Evolutionary conservation across 768 basidiomycete species (phyloP).

Genomic region (Gyrodon lividus): DNA sequence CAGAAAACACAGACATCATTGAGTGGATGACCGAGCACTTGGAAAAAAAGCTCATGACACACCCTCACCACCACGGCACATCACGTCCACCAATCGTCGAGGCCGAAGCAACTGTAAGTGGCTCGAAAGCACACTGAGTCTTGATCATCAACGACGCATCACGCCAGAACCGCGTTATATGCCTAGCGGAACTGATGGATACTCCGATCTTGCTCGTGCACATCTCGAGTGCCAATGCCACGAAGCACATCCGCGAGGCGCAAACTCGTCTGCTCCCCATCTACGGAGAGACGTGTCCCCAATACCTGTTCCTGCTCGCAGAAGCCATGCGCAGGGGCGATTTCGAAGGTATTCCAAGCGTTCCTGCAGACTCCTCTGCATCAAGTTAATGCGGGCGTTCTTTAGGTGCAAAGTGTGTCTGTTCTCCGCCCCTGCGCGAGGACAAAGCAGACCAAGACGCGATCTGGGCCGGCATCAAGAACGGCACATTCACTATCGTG

Average conservation of each 20-base stretch:
- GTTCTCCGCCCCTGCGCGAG: slow-evolving; percentile 16
- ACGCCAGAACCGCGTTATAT: slow-evolving; percentile 9
- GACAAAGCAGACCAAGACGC: slow-evolving; percentile 14
- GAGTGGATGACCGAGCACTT: slow-evolving; percentile 20
- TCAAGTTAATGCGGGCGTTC: too few relatives aligned
- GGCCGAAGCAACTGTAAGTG: slow-evolving; percentile 12
- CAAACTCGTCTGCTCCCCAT: slow-evolving; percentile 20
- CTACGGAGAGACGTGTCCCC: slow-evolving; percentile 21
- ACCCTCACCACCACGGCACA: slow-evolving; percentile 16
- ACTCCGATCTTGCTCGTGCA: slow-evolving; percentile 19
- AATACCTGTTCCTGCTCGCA: slow-evolving; percentile 15
- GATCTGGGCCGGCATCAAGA: slow-evolving; percentile 16
- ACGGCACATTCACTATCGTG: slow-evolving; percentile 28
- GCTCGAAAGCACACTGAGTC: too few relatives aligned
- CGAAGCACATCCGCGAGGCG: slow-evolving; percentile 14
- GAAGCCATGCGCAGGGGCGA: slow-evolving; percentile 15
- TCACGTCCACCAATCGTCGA: slow-evolving; percentile 20
- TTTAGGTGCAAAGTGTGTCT: slow-evolving; percentile 17
- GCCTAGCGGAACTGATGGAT: slow-evolving; percentile 18
- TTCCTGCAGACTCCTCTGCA: too few relatives aligned
- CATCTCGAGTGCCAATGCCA: slow-evolving; percentile 13
- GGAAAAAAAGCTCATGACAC: slow-evolving; percentile 14
- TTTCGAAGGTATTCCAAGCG: slow-evolving; percentile 9
- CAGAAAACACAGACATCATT: slow-evolving; percentile 17
- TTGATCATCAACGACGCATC: not conserved